Evolutionary conservation across 1,284 basidiomycete species (phyloP).

Genomic region (Tremellales sp.): DNA sequence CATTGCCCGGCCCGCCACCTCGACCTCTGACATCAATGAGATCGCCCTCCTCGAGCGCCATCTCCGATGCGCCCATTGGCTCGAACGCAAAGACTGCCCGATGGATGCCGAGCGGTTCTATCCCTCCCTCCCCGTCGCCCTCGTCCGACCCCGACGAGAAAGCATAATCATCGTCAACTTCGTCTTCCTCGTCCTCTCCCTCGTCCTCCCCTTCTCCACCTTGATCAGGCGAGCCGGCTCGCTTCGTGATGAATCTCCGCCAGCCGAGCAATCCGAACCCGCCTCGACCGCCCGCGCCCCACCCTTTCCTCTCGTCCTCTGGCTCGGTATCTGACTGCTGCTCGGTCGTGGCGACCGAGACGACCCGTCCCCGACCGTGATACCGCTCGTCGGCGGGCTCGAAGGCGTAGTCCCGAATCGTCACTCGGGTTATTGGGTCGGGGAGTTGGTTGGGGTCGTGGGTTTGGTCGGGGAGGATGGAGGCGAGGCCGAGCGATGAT

Average conservation of each 20-base stretch:
- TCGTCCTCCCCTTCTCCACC: constrained; percentile 3
- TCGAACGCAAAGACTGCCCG: constrained; percentile 42
- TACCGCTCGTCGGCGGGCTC: constrained; percentile 30
- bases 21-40: constrained; percentile 40
- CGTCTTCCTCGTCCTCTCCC: constrained; percentile 14
- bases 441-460: background rate
- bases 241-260: constrained; percentile 19
- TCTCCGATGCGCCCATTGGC: constrained; percentile 42
- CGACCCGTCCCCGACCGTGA: constrained; percentile 18
- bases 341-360: background rate
- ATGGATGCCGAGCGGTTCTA: constrained; percentile 40
- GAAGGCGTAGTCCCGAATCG: constrained; percentile 43
- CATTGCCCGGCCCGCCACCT: constrained; percentile 42
- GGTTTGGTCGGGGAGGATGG: background rate
- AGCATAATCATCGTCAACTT: constrained; percentile 14
- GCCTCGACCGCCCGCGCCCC: constrained; percentile 16
- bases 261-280: constrained; percentile 25
- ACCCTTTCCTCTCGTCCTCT: constrained; percentile 1
- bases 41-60: constrained; percentile 40
- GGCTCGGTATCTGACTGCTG: background rate
- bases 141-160: constrained; percentile 10
- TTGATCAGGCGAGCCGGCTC: constrained; percentile 1
- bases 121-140: constrained; percentile 6
- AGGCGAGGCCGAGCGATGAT: background rate
- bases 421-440: constrained; percentile 5